Conservation (phyloP, 2,329 filamentous ascomycete species). For the Aspergillus tubingensis region DNA sequence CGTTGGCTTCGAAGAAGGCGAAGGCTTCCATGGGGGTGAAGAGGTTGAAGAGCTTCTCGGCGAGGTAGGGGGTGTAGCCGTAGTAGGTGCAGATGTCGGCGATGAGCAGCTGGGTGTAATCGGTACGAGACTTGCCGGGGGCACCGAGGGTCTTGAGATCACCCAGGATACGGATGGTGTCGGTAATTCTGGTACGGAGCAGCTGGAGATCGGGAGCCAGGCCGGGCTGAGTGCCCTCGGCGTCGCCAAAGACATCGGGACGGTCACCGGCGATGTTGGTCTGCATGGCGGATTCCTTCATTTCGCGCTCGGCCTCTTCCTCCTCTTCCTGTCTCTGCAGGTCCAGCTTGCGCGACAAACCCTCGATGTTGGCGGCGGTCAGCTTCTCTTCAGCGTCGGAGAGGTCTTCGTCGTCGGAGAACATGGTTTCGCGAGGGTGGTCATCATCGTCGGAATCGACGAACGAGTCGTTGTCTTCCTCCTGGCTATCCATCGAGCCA, state of each 20-base stretch:
- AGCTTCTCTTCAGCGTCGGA: constrained; percentile 86
- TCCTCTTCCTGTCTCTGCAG: constrained; percentile 73
- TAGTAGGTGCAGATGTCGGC: constrained; percentile 97
- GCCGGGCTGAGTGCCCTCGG: constrained; percentile 57
- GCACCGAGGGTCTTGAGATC: constrained; percentile 83
- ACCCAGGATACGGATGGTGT: constrained; percentile 87
- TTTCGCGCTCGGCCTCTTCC: constrained; percentile 79
- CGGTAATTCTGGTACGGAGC: constrained; percentile 83
- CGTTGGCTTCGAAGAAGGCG: constrained; percentile 98
- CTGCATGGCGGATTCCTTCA: constrained; percentile 82
- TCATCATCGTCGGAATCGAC: constrained; percentile 71
- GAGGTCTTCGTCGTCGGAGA: constrained; percentile 91
- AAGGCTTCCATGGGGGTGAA: constrained; percentile 94
- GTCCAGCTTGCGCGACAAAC: constrained; percentile 83
- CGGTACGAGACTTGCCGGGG: constrained; percentile 76
- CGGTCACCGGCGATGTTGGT: constrained; percentile 86
- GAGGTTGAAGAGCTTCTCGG: constrained; percentile 89
- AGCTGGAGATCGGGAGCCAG: constrained; percentile 89
- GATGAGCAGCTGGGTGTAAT: constrained; percentile 83
- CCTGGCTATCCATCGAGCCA: constrained; percentile 52
- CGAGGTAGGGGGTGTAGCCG: constrained; percentile 91
- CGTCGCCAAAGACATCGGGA: constrained; percentile 63
- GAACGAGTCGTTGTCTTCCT: constrained; percentile 60
- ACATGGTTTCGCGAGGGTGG: constrained; percentile 67
- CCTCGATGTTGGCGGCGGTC: constrained; percentile 94